A percentile compares a stretch with the other conserved stretches of the same genome.
These are phyloP conservation scores for Aphanomyces euteiches DNA, from an alignment of 352 stramenopile genomes.

Conservation along the genomic window DNA sequence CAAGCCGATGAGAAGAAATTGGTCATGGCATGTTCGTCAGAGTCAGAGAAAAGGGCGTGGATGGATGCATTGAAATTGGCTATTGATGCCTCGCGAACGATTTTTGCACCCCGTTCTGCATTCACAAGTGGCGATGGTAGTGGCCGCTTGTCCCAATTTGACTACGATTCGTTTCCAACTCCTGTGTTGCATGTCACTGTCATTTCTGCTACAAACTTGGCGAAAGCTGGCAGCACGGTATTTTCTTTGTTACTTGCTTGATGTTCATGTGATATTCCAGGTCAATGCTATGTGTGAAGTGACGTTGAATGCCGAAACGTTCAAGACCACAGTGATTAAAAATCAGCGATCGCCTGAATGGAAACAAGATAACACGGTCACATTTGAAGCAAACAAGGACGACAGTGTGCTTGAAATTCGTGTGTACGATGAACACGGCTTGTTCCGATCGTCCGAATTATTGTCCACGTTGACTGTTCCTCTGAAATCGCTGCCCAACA, in stretches of 20 bases:
- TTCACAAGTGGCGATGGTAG: slow-evolving; percentile 63
- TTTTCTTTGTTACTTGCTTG: neutral
- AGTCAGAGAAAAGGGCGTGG: slow-evolving; percentile 81
- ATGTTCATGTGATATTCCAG: neutral
- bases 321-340: slow-evolving; percentile 80
- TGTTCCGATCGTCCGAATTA: slow-evolving; percentile 70
- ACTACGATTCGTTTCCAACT: slow-evolving; percentile 77
- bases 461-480: slow-evolving; percentile 74
- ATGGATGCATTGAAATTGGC: slow-evolving; percentile 83
- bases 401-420: slow-evolving; percentile 82
- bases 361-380: slow-evolving; percentile 81
- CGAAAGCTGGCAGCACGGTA: slow-evolving; percentile 59
- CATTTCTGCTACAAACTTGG: slow-evolving; percentile 74
- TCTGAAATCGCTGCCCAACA: slow-evolving; percentile 76
- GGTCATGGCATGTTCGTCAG: slow-evolving; percentile 80
- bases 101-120: slow-evolving; percentile 61
- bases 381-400: slow-evolving; percentile 69
- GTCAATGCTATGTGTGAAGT: slow-evolving; percentile 80
- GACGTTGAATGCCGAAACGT: slow-evolving; percentile 72
- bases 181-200: slow-evolving; percentile 77
- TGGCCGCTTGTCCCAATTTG: slow-evolving; percentile 79
- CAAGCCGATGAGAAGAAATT: slow-evolving; percentile 70
- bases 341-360: slow-evolving; percentile 78
- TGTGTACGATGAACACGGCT: slow-evolving; percentile 69
- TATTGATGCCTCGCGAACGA: slow-evolving; percentile 79